Evolutionary conservation across 2,329 filamentous ascomycete genomes (phyloP).

Genomic region (Pseudogymnoascus sp.): DNA sequence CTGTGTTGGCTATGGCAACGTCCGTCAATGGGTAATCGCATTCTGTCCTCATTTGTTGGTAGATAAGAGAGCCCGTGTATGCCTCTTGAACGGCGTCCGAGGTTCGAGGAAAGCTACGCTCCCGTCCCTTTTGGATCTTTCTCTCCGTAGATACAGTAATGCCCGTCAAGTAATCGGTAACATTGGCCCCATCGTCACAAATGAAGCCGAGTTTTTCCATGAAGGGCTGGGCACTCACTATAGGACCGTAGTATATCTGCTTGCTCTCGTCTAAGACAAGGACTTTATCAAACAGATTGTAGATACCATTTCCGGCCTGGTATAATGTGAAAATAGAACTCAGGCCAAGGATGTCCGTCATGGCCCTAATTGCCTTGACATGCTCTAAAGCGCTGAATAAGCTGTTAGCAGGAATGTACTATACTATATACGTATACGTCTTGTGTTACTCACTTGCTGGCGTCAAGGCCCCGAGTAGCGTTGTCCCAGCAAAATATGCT

Average conservation of each 20-base stretch:
- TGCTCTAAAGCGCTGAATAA: slow-evolving; percentile 54
- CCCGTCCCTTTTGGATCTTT: slow-evolving; percentile 40
- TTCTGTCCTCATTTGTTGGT: slow-evolving; percentile 42
- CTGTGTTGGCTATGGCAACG: slow-evolving; percentile 29
- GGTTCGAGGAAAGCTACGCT: slow-evolving; percentile 37
- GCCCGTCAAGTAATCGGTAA: slow-evolving; percentile 57
- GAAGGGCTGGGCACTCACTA: slow-evolving; percentile 49
- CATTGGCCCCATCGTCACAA: slow-evolving; percentile 52
- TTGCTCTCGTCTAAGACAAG: slow-evolving; percentile 58
- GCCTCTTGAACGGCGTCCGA: slow-evolving; percentile 35
- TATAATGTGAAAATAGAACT: slow-evolving; percentile 57
- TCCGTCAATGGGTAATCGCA: slow-evolving; percentile 47
- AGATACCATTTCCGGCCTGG: slow-evolving; percentile 62
- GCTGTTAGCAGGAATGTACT: slow-evolving; percentile 53
- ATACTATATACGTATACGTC: slow-evolving; percentile 46
- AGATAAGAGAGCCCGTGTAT: slow-evolving; percentile 46
- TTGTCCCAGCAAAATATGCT: slow-evolving; percentile 59
- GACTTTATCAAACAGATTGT: slow-evolving; percentile 62
- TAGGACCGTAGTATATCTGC: slow-evolving; percentile 56
- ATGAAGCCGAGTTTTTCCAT: slow-evolving; percentile 58
- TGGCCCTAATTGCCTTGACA: slow-evolving; percentile 49
- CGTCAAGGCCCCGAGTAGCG: slow-evolving; percentile 55
- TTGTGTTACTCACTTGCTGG: slow-evolving; percentile 35
- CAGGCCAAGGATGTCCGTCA: slow-evolving; percentile 54
- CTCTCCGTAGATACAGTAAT: slow-evolving; percentile 61